Percentiles rank a stretch among this genome's conserved stretches.
phyloP scores from a whole-genome alignment of 2,329 filamentous ascomycete genomes.

The Exophiala mesophila region DNA sequence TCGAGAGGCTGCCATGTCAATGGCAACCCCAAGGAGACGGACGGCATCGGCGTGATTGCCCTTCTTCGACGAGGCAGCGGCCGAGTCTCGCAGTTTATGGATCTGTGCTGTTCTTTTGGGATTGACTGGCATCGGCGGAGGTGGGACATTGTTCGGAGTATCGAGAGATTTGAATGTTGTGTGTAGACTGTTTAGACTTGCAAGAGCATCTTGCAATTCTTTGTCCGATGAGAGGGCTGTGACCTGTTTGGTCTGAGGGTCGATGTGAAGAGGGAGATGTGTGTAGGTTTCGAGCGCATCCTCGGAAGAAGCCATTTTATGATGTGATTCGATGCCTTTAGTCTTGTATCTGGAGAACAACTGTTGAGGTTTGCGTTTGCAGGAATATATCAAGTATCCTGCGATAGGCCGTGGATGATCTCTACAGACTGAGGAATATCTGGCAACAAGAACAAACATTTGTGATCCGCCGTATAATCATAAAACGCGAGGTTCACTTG shows the following conservation, averaged over 20 bases:
- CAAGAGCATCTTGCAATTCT: constrained; percentile 60
- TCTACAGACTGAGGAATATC: neutral
- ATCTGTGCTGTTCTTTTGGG: constrained; percentile 86
- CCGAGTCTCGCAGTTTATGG: constrained; percentile 82
- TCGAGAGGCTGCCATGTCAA: constrained; percentile 79
- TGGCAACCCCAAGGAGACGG: constrained; percentile 75
- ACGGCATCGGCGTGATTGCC: constrained; percentile 68
- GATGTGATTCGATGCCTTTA: neutral
- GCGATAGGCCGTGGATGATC: neutral
- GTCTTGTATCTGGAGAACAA: neutral
- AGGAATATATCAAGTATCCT: no score
- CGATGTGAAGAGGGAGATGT: constrained; percentile 73
- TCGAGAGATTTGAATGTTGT: constrained; percentile 64
- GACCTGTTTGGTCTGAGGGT: constrained; percentile 76
- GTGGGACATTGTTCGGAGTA: constrained; percentile 62
- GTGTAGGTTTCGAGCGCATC: constrained; percentile 53
- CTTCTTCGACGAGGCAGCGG: constrained; percentile 79
- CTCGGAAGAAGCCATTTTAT: constrained; percentile 24
- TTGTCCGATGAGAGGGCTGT: constrained; percentile 46
- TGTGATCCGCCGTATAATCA: neutral
- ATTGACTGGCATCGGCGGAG: constrained; percentile 84
- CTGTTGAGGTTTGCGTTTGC: no score
- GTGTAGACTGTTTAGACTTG: constrained; percentile 73
- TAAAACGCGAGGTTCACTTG: no score
- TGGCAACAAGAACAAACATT: neutral